phyloP scores from a whole-genome alignment of 495 filamentous ascomycete genomes.

The Penicillium dipodomyicola region DNA sequence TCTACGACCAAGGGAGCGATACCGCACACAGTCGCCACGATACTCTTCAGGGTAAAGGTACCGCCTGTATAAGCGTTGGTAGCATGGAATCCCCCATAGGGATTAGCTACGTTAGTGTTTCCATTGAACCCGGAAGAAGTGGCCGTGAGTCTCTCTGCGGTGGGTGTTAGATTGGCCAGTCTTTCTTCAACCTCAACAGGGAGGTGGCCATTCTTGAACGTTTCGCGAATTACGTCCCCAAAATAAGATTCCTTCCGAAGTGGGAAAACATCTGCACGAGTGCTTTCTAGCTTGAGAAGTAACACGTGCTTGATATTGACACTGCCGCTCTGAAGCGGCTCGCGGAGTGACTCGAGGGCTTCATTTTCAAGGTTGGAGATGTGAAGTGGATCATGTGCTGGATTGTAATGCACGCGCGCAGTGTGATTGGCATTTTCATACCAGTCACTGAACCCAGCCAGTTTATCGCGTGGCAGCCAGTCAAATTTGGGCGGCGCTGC shows the following conservation, averaged over 20 bases:
- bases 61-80: conserved; percentile 35
- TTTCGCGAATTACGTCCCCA: conserved; percentile 26
- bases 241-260: conserved; percentile 34
- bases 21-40: conserved; percentile 40
- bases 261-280: conserved; percentile 45
- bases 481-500: conserved; percentile 17
- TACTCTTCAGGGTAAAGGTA: conserved; percentile 44
- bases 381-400: conserved; percentile 36
- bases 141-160: conserved; percentile 36
- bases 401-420: conserved; percentile 32
- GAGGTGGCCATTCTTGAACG: conserved; percentile 22
- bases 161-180: conserved; percentile 34
- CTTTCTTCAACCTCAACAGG: conserved; percentile 27
- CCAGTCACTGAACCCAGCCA: conserved; percentile 31
- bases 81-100: conserved; percentile 37
- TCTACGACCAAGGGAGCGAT: conserved; percentile 41
- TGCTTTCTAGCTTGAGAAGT: conserved; percentile 43
- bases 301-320: conserved; percentile 40
- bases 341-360: conserved; percentile 28
- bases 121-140: conserved; percentile 21
- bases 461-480: conserved; percentile 25
- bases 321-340: conserved; percentile 28
- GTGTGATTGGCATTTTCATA: conserved; percentile 14
- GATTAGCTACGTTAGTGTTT: conserved; percentile 17
- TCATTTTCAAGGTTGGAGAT: conserved; percentile 41